Conservation (phyloP, 768 basidiomycete genomes). For the Boletus rubroflammeus region DNA sequence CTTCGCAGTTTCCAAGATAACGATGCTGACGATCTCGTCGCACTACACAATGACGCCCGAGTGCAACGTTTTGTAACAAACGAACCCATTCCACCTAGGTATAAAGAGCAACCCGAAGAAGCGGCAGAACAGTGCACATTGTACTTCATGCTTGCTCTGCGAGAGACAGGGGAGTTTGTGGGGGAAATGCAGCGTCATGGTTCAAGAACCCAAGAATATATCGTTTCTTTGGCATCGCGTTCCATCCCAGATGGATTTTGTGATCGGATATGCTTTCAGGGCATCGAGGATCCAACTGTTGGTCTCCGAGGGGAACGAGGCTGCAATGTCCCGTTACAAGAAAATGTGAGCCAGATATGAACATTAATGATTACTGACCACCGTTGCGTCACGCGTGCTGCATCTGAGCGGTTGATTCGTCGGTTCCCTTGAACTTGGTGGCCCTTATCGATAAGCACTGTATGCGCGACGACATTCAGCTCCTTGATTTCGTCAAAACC, state of each 20-base stretch:
- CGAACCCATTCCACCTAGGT: conserved; percentile 19
- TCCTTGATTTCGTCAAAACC: background rate
- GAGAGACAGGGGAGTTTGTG: conserved; percentile 19
- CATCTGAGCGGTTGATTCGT: too few species aligned
- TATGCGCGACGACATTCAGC: background rate
- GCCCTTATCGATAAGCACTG: background rate
- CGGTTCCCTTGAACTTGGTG: too few species aligned
- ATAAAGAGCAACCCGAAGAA: conserved; percentile 15
- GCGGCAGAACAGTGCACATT: conserved; percentile 11
- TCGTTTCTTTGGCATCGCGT: too few species aligned
- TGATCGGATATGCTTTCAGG: too few species aligned
- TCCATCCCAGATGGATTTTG: too few species aligned
- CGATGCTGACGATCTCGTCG: conserved; percentile 19
- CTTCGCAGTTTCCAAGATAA: conserved; percentile 20
- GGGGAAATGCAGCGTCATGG: conserved; percentile 4
- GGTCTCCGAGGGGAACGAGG: too few species aligned
- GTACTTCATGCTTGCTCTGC: conserved; percentile 20
- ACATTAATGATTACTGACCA: too few species aligned
- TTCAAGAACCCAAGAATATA: too few species aligned
- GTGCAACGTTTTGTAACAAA: conserved; percentile 16
- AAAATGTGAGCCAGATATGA: conserved; percentile 17
- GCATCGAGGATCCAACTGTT: too few species aligned
- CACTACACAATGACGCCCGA: conserved; percentile 20
- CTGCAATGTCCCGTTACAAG: too few species aligned
- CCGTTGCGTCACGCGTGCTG: too few species aligned